Conservation (phyloP, 169 alveolate species). For the Plasmodium fragile region DNA sequence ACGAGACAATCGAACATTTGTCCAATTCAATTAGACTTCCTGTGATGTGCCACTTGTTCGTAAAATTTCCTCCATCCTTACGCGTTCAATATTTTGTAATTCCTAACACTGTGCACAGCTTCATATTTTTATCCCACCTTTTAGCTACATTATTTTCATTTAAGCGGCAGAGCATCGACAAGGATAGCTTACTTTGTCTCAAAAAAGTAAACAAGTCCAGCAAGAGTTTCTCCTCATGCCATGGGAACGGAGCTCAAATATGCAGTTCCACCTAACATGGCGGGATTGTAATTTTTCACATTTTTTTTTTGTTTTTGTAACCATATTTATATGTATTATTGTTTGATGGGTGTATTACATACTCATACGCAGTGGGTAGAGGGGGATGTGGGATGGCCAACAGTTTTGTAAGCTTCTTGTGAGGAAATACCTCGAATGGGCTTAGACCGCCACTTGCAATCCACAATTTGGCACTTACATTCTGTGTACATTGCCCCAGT, state of each 20-base stretch:
- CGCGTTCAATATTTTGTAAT: neutral
- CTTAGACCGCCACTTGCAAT: neutral
- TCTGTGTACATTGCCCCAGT: neutral
- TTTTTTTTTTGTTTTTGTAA: neutral
- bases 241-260: neutral
- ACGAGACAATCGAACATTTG: neutral
- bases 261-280: neutral
- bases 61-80: neutral
- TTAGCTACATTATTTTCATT: slow-evolving; percentile 24
- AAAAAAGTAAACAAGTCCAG: neutral
- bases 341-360: neutral
- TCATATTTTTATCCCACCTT: neutral
- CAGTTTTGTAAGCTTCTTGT: neutral
- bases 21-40: neutral
- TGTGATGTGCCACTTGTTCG: neutral
- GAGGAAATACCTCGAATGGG: neutral
- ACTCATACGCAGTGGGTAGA: neutral
- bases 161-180: neutral
- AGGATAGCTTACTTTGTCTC: neutral
- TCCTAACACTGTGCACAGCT: neutral
- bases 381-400: neutral
- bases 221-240: neutral
- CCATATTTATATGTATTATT: neutral
- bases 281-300: neutral
- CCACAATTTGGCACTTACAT: neutral